These are phyloP conservation scores for Lodderomyces orthopsilosis DNA, from an alignment of 1,139 yeast genomes.

Conservation along the genomic window DNA sequence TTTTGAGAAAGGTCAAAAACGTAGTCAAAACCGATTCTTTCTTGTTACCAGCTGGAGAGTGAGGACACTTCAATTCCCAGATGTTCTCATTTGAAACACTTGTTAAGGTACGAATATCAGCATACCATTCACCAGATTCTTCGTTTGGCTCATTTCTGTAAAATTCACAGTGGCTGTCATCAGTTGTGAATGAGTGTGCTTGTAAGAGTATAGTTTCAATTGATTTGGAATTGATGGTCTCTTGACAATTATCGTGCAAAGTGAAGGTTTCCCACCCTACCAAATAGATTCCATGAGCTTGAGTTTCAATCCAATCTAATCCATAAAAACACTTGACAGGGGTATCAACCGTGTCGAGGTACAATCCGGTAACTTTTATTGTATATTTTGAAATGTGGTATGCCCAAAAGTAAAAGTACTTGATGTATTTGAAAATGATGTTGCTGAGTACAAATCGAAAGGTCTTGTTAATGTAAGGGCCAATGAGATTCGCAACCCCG, in stretches of 20 bases:
- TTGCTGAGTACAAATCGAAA: not conserved
- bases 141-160: constrained; percentile 3
- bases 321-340: constrained; percentile 5
- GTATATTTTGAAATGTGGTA: constrained; percentile 3
- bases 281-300: constrained; percentile 1
- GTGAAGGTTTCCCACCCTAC: constrained; percentile 7
- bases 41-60: not conserved
- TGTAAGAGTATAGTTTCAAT: constrained; percentile 4
- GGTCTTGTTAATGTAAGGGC: not conserved
- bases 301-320: constrained; percentile 4
- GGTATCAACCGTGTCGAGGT: constrained; percentile 2
- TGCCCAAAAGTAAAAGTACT: constrained; percentile 2
- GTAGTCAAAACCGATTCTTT: constrained; percentile 2
- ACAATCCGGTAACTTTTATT: constrained; percentile 4
- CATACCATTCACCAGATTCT: constrained; percentile 5
- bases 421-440: constrained; percentile 3
- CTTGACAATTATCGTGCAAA: constrained; percentile 5
- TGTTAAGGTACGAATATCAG: constrained; percentile 4
- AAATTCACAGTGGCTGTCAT: constrained; percentile 3
- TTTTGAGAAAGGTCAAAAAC: not conserved
- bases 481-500: not conserved
- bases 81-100: not conserved
- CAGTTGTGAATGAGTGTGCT: constrained; percentile 1
- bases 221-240: constrained; percentile 1
- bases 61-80: constrained; percentile 3